These are phyloP conservation scores for Paramecium pentaurelia DNA, from an alignment of 73 alveolate genomes.

Conservation along the genomic window DNA sequence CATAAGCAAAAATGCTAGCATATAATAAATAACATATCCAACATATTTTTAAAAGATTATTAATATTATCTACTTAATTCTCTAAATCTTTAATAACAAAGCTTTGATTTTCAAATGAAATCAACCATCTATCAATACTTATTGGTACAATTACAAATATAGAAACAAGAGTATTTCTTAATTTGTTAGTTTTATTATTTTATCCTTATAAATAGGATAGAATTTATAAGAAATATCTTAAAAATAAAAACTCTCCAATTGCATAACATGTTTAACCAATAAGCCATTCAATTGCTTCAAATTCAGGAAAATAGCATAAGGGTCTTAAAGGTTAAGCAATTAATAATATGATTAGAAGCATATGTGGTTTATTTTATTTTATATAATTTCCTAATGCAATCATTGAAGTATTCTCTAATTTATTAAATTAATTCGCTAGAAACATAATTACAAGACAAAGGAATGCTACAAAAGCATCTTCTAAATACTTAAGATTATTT, in stretches of 20 bases:
- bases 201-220: neutral
- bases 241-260: constrained; percentile 6
- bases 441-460: neutral
- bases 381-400: neutral
- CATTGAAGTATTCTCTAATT: neutral
- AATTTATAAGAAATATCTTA: neutral
- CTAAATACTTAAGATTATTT: neutral
- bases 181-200: neutral
- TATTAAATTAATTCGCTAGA: neutral
- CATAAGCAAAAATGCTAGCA: constrained; percentile 18
- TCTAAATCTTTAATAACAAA: neutral
- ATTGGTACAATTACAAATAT: constrained; percentile 30
- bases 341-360: neutral
- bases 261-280: neutral
- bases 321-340: constrained; percentile 19
- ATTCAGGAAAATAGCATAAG: neutral
- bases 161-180: neutral
- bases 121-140: neutral
- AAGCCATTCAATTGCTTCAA: constrained; percentile 44
- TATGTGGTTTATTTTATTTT: neutral
- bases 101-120: neutral
- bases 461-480: neutral
- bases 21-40: neutral
- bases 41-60: neutral
- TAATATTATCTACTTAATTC: neutral